Evolutionary conservation across 192 early-diverging fungal species (phyloP).

Genomic region (Blastocladiella britannica): DNA sequence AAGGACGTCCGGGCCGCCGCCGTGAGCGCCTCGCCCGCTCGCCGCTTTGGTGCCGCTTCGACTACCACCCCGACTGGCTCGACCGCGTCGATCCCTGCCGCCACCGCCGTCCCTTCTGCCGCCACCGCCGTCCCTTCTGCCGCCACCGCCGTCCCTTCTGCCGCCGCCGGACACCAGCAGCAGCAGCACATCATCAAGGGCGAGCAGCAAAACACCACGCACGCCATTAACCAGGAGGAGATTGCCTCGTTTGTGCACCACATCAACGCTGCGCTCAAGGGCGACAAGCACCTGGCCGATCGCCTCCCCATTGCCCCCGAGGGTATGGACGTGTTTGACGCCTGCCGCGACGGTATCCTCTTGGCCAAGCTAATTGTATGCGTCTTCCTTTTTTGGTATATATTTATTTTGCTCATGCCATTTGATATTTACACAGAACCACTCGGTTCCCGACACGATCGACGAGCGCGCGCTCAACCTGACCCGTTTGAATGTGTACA

Average conservation of each 20-base stretch:
- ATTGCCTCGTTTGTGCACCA: constrained; percentile 87
- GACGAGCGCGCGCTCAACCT: constrained; percentile 94
- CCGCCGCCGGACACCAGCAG: constrained; percentile 24
- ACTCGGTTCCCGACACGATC: constrained; percentile 86
- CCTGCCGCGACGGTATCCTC: constrained; percentile 50
- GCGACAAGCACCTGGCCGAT: constrained; percentile 62
- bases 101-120: constrained; percentile 1
- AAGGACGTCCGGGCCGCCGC: not conserved
- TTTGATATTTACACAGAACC: constrained; percentile 30
- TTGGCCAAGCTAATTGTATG: not conserved
- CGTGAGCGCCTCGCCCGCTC: not conserved
- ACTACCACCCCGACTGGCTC: not conserved
- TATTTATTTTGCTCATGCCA: constrained; percentile 4
- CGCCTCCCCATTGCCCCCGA: constrained; percentile 78
- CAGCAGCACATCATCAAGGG: constrained; percentile 77
- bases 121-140: not conserved
- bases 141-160: constrained; percentile 2
- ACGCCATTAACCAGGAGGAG: constrained; percentile 98
- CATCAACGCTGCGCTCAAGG: constrained; percentile 66
- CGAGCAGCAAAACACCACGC: constrained; percentile 65
- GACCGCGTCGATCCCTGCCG: not conserved
- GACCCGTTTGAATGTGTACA: constrained; percentile 78
- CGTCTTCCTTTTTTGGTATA: too few species aligned
- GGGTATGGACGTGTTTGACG: constrained; percentile 92
- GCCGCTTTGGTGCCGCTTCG: not conserved